Base-by-base conservation (phyloP, 2,329 filamentous ascomycete species). In the Didymella exigua region DNA sequence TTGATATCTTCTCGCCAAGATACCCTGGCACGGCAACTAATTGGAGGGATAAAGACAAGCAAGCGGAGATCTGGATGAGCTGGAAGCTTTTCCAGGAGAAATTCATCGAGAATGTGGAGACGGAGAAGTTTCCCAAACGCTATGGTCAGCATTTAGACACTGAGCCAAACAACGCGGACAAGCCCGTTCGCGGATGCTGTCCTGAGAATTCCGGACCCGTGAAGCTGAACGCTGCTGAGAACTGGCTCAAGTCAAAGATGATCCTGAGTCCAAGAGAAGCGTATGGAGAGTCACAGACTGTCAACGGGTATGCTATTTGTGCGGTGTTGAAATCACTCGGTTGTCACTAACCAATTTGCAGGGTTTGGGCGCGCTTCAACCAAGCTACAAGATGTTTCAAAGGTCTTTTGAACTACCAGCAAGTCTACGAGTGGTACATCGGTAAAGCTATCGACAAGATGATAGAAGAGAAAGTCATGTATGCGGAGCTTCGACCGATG, bases 371-470 rank as follows among this genome's bases (percentile, higher is more conserved):
- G 5, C 78, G 77, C n/a, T 92, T 91, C 72, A 89, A 89, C 60
- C 81, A 82, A 43, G 81, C 86, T 4, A 90, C 88, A 3, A 81
- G 86, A 44, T 87, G 88, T 77, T 89, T 90, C 81, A 90, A 90
- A 67, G 88, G 88, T 0, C 77, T 90, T 0, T 82, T 89, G 64
- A 88, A 87, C 67, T 89, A 89, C 62, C 81, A 85, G 66, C 79
- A 77, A 3, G 85, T 86, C 3, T 89, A 86, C 66, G 76, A 78
- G 41, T 77, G 75, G 69, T 90, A 90, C 62, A 88, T 86, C 2
- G 75, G 77, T 9, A 69, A 76, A 3, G 85, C 84, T 18, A 82
- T 89, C 10, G 76, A 86, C 53, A 82, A 85, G 56, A 86, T 90
- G 69, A 81, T 85, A 19, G 66, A 77, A 5, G 86, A 90, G 66